Conservation (phyloP, 768 basidiomycete genomes). For the Panaeolus cyanescens region DNA sequence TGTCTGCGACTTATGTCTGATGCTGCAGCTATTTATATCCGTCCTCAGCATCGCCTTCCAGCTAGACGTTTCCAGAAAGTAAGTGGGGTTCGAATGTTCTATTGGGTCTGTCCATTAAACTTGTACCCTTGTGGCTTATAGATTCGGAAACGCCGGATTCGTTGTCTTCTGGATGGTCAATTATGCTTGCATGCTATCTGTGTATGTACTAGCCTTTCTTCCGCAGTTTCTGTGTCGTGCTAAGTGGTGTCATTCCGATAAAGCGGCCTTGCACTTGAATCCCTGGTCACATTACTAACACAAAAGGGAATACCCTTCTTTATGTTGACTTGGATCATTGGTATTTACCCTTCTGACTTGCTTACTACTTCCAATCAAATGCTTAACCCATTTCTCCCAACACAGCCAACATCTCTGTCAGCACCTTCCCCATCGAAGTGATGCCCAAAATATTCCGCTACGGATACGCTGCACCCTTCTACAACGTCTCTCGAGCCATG, state of each 20-base stretch:
- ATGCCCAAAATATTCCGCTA: conserved; percentile 57
- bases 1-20: not conserved
- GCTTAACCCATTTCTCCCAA: not conserved
- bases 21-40: conserved; percentile 53
- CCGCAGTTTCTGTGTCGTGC: not conserved
- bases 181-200: conserved; percentile 56
- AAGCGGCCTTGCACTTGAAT: conserved; percentile 60
- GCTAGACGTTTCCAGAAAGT: conserved; percentile 53
- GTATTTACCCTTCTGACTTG: conserved; percentile 25
- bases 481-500: conserved; percentile 57
- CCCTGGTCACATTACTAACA: conserved; percentile 55
- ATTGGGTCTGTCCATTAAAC: too few species aligned
- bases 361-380: not conserved
- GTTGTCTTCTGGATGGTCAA: conserved; percentile 71
- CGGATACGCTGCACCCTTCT: conserved; percentile 66
- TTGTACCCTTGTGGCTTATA: conserved; percentile 3
- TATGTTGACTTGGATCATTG: conserved; percentile 62
- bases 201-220: conserved; percentile 35
- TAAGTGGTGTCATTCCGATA: not conserved
- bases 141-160: conserved; percentile 55
- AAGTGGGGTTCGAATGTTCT: conserved; percentile 12
- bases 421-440: conserved; percentile 51
- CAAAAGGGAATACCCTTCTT: conserved; percentile 53
- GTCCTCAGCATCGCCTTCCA: conserved; percentile 62
- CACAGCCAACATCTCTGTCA: conserved; percentile 59